phyloP scores from a whole-genome alignment of 176 grass and related monocot genomes.

The Aegilops speltoides region DNA sequence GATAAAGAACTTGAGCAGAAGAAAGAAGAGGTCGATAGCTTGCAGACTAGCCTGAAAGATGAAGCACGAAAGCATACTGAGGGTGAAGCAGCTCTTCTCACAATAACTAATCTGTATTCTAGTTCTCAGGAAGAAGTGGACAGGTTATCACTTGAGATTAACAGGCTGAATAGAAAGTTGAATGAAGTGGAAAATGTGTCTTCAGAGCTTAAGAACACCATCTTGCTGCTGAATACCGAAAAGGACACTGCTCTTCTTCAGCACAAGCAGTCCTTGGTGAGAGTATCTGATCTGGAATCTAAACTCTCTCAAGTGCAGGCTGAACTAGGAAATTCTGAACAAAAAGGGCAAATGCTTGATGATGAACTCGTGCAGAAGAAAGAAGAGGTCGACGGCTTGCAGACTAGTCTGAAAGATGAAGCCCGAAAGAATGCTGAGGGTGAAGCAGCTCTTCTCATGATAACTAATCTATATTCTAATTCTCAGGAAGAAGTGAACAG shows the following conservation, averaged over 20 bases:
- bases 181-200: conserved; percentile 39
- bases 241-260: conserved; percentile 5
- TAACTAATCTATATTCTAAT: not conserved
- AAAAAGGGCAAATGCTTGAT: conserved; percentile 24
- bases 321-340: conserved; percentile 24
- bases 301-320: not conserved
- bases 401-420: conserved; percentile 11
- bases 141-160: conserved; percentile 14
- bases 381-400: conserved; percentile 25
- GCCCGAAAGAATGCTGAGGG: not conserved
- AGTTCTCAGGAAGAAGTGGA: conserved; percentile 18
- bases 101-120: conserved; percentile 6
- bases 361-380: conserved; percentile 42
- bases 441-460: conserved; percentile 9
- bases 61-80: conserved; percentile 2
- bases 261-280: conserved; percentile 23
- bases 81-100: conserved; percentile 10
- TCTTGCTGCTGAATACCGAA: conserved; percentile 18
- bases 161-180: conserved; percentile 45
- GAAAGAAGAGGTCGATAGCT: conserved; percentile 25
- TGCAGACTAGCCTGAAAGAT: conserved; percentile 12
- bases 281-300: conserved; percentile 33
- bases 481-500: conserved; percentile 20
- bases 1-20: conserved; percentile 45
- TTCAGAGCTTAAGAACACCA: conserved; percentile 2